Percentiles rank a stretch among this genome's conserved stretches.
Conservation (phyloP, 2,329 filamentous ascomycete species). For the Myriosclerotinia scirpicola region DNA sequence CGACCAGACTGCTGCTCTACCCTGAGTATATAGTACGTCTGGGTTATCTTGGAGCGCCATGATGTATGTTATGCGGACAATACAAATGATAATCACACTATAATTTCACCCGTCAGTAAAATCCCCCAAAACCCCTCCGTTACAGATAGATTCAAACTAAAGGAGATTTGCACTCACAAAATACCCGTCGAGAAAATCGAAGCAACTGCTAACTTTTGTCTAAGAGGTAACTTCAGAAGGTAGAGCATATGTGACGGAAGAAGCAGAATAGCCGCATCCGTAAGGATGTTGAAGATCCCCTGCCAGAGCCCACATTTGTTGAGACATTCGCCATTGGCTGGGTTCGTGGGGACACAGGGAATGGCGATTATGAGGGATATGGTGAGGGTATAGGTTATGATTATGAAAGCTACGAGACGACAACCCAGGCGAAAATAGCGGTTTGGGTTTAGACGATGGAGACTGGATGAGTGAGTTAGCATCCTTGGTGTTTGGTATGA, state of each 20-base stretch:
- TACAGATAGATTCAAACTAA: no score
- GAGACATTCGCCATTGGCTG: background rate
- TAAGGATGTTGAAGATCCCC: constrained; percentile 6
- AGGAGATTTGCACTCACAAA: background rate
- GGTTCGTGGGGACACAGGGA: background rate
- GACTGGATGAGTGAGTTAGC: background rate
- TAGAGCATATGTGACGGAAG: background rate
- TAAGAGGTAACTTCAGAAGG: background rate
- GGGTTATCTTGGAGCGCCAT: constrained; percentile 1
- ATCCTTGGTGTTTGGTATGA: no score
- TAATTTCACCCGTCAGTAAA: background rate
- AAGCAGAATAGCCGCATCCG: background rate
- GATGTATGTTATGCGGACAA: constrained; percentile 4
- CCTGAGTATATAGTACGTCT: constrained; percentile 9
- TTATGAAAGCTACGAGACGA: background rate
- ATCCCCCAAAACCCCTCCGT: no score
- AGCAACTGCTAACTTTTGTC: background rate
- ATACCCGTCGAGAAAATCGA: constrained; percentile 2
- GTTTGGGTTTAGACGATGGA: constrained; percentile 6
- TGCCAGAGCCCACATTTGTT: constrained; percentile 4
- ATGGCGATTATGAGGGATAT: constrained; percentile 7
- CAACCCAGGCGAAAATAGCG: background rate
- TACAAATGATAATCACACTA: constrained; percentile 7
- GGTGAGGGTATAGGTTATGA: background rate
- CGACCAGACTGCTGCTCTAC: constrained; percentile 13